phyloP scores from a whole-genome alignment of 2,329 filamentous ascomycete genomes.

The Phoma herbarum region DNA sequence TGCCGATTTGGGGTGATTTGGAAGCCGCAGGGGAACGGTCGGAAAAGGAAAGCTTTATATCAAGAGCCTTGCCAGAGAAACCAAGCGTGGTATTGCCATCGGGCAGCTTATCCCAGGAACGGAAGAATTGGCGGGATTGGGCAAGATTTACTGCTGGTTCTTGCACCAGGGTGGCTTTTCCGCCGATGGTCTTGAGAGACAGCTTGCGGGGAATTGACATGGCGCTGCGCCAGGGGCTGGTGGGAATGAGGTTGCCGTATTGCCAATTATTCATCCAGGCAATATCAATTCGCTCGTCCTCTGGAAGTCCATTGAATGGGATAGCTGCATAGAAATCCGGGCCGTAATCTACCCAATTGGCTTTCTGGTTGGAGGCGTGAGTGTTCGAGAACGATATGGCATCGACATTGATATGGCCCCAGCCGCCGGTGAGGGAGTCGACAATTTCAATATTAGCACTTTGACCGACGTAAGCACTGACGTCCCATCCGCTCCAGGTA shows the following conservation, averaged over 20 bases:
- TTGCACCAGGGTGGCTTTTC: not conserved
- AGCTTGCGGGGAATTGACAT: constrained; percentile 2
- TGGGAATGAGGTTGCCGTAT: constrained; percentile 3
- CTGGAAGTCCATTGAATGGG: constrained; percentile 1
- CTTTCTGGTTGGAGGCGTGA: not conserved
- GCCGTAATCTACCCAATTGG: constrained; percentile 1
- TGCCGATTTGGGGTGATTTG: not conserved
- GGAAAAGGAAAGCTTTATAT: constrained; percentile 2
- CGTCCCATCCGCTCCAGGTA: not conserved
- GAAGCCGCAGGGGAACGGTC: not conserved
- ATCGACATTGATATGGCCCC: constrained; percentile 4
- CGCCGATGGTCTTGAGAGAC: not conserved
- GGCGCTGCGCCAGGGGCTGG: not conserved
- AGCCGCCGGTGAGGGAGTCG: constrained; percentile 1
- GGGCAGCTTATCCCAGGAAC: not conserved
- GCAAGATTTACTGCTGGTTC: not conserved
- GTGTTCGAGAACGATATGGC: constrained; percentile 1
- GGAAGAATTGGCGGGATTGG: not conserved
- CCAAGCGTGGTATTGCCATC: not conserved
- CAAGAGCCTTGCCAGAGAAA: constrained; percentile 3
- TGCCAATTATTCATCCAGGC: constrained; percentile 3
- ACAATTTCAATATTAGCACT: not conserved
- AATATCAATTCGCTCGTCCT: not conserved
- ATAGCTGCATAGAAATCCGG: constrained; percentile 1
- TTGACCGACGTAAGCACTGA: constrained; percentile 2